phyloP scores from a whole-genome alignment of 75 land plant species.

The Sequoia sempervirens region DNA sequence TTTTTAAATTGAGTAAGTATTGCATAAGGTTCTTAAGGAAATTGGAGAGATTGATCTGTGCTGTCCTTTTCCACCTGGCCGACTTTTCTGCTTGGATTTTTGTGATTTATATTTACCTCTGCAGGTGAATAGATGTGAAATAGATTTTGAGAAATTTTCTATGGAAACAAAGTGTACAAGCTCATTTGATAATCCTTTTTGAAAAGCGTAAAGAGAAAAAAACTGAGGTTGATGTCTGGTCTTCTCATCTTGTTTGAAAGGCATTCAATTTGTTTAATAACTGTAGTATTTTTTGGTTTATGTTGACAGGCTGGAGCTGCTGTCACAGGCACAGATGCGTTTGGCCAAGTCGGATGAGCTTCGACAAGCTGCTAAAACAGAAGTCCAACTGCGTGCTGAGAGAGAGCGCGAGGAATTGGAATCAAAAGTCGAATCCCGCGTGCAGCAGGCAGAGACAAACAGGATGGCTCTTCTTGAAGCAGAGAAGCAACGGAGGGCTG shows the following conservation, averaged over 20 bases:
- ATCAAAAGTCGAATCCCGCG: conserved; percentile 72
- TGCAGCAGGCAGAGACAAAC: conserved; percentile 90
- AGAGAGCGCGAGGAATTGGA: conserved; percentile 81
- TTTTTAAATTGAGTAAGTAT: too few relatives aligned
- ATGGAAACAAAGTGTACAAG: too few relatives aligned
- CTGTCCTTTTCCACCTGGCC: too few relatives aligned
- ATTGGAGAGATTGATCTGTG: too few relatives aligned
- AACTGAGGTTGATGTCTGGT: background rate
- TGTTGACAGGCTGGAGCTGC: conserved; percentile 63
- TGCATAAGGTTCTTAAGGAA: too few relatives aligned
- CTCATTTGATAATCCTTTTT: too few relatives aligned
- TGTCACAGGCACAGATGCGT: conserved; percentile 80
- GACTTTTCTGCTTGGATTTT: too few relatives aligned
- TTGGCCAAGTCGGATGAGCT: conserved; percentile 83
- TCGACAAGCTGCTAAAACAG: conserved; percentile 84
- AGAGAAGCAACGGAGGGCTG: conserved; percentile 70
- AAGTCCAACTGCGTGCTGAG: conserved; percentile 81
- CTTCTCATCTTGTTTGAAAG: background rate
- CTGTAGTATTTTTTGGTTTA: background rate
- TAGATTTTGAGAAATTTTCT: too few relatives aligned
- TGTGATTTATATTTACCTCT: too few relatives aligned
- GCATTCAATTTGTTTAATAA: background rate
- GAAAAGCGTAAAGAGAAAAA: background rate
- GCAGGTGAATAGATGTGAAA: too few relatives aligned
- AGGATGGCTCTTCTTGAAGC: conserved; percentile 77